These are phyloP conservation scores for Paraphysoderma sedebokerense DNA, from an alignment of 371 early-diverging fungal species.

Conservation along the genomic window DNA sequence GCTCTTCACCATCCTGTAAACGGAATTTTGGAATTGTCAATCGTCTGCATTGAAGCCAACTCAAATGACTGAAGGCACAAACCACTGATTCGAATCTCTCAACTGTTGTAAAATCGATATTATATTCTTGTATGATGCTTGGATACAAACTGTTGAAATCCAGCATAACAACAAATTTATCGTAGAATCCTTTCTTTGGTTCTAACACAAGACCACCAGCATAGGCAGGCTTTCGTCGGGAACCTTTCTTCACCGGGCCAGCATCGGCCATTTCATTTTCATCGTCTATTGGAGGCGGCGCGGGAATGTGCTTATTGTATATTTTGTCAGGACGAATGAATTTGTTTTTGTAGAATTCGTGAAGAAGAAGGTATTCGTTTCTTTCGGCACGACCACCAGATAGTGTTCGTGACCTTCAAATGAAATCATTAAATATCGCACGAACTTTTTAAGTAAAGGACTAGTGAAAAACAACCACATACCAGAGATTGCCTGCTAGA, in stretches of 20 bases:
- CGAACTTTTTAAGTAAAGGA: neutral
- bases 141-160: slow-evolving; percentile 99
- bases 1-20: slow-evolving; percentile 27
- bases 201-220: slow-evolving; percentile 97
- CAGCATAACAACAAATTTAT: slow-evolving; percentile 84
- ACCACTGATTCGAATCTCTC: slow-evolving; percentile 21
- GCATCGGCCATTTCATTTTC: slow-evolving; percentile 30
- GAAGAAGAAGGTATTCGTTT: slow-evolving; percentile 94
- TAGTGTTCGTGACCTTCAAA: slow-evolving; percentile 65
- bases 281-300: slow-evolving; percentile 16
- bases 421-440: neutral
- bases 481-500: slow-evolving; percentile 91
- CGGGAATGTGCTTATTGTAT: neutral
- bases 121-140: slow-evolving; percentile 99
- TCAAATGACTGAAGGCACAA: neutral
- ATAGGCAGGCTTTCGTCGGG: slow-evolving; percentile 72
- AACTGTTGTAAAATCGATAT: slow-evolving; percentile 98
- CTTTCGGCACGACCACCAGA: slow-evolving; percentile 93
- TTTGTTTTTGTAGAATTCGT: slow-evolving; percentile 85
- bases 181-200: slow-evolving; percentile 95
- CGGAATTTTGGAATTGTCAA: neutral
- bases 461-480: slow-evolving; percentile 3
- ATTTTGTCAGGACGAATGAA: slow-evolving; percentile 81
- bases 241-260: slow-evolving; percentile 2
- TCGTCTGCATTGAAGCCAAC: neutral